These are phyloP conservation scores for Talaromyces sp. DNA, from an alignment of 2,329 filamentous ascomycete genomes.

Conservation along the genomic window DNA sequence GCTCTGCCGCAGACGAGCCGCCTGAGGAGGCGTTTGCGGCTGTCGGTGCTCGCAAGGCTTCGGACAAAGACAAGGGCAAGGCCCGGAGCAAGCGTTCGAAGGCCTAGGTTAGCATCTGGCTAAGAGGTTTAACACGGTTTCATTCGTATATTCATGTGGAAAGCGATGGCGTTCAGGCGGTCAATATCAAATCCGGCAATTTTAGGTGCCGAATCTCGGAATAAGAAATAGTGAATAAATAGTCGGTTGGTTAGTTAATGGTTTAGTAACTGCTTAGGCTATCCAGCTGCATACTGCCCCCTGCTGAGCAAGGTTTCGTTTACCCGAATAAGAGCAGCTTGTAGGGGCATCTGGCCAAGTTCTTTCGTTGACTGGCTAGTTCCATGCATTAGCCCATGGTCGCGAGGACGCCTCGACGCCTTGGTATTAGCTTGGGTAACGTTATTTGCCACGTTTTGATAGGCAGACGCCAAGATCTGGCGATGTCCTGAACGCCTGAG, in stretches of 20 bases:
- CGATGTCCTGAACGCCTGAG: not conserved
- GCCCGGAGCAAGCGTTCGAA: constrained; percentile 10
- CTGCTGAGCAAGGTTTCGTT: not conserved
- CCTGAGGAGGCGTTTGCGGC: constrained; percentile 58
- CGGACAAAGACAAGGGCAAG: constrained; percentile 31
- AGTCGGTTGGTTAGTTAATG: not conserved
- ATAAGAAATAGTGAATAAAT: not conserved
- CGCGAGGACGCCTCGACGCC: not conserved
- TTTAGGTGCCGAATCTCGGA: not conserved
- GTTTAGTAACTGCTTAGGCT: not conserved
- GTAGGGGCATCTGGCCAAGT: not conserved
- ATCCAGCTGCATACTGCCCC: not conserved
- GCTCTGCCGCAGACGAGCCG: constrained; percentile 48
- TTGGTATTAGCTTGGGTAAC: not conserved
- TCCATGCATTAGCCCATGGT: not conserved
- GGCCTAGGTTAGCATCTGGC: not conserved
- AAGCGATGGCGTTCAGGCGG: not conserved
- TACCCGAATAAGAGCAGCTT: not conserved
- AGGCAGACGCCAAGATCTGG: not conserved
- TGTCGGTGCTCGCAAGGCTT: constrained; percentile 32
- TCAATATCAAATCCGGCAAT: not conserved
- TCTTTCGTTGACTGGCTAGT: not conserved
- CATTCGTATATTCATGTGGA: not conserved
- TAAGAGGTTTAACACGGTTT: not conserved
- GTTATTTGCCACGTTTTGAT: constrained; percentile 1